Base-by-base conservation (phyloP, 2,329 filamentous ascomycete species). In the Canariomyces notabilis region DNA sequence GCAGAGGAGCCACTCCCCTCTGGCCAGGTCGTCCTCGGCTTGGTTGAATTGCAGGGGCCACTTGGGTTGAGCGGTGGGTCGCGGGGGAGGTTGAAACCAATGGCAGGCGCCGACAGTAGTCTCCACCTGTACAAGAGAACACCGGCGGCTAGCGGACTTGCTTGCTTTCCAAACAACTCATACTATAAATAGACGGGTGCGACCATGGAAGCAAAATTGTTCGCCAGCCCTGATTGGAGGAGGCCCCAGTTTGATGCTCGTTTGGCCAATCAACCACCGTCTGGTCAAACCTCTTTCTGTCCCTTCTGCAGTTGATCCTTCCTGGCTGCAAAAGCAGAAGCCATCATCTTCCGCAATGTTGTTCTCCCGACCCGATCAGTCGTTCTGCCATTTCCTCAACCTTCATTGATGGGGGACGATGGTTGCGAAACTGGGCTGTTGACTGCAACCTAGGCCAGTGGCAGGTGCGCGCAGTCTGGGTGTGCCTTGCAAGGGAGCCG, bases 101-200 rank as follows among this genome's bases (percentile, higher is more conserved):
- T 56, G 42, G 20, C 19, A 39, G 19, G 31, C 32, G 26, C 16
- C 29, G 20, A 14, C 20, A 20, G 23, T 21, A 14, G 26, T 21
- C 46, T 42, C 49, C 42, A 39, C 45, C n/a, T 6, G 26, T n/a
- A n/a, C 42, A 46, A 22, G 46, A 46, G 42, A 45, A 41, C 44
- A 42, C 45, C 48, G 53, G 54, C 56, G 56, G 56, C 54, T 58
- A 58, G 47, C 52, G 42, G 45, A 50, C 47, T 36, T 53, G 56
- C 50, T 53, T 56, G 56, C 54, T 50, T 48, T 56, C 56, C 56
- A 54, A 58, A 51, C 46, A 52, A 49, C 50, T 46, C 51, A 49
- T 34, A 26, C 54, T 57, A 58, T 51, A 51, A 58, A 58, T 58
- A 58, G 54, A 32, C 32, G 32, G n/a, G 51, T 53, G 48, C 46